Evolutionary conservation across 768 basidiomycete species (phyloP), one percentile per base, ranked within the genome.

Genomic region (Boletus rubescentipes): DNA sequence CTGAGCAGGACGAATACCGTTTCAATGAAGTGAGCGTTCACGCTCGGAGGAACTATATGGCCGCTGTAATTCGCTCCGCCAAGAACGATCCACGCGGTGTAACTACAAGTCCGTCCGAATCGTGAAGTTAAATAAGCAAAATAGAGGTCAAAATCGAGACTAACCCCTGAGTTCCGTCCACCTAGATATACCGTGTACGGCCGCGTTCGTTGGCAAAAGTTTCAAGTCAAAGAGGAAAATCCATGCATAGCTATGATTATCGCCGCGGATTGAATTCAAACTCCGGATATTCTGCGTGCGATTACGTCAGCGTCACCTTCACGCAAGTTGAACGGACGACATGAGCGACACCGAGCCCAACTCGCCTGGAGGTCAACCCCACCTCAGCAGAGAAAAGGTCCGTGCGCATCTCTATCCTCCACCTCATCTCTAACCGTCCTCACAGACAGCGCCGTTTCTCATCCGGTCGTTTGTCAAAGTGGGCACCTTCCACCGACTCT

Each of bases 381-480:
- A 76, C 11, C 71, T 83, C n/a, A 71, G 78, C 32, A 73, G 85
- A 42, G 84, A 85, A 67, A 86, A 84, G 72, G 84, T 81, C n/a
- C 26, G 46, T 48, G 21, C 7, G 2, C 3, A 15, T 20, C 0
- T 1, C 3, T 2, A 1, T 40, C 26, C 29, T 40, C 7, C 8
- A 10, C 6, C 0, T 4, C 10, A 7, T 37, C 7, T 6, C 47
- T 54, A 7, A 61, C 34, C 30, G 10, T 21, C 23, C 10, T 21
- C 14, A 31, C 58, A 91, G 90, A 89, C 85, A 6, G 79, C 86
- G 0, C 91, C 91, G 7, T 93, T 93, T 69, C 82, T 93, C 49
- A 83, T 93, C 34, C 81, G 91, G 46, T 77, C 89, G 14, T 93
- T 93, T 67, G 79, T 92, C 52, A 92, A 91, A 80, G 81, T 89